Conservation (phyloP, 441 rosid species). For the Francoa sonchifolia region DNA sequence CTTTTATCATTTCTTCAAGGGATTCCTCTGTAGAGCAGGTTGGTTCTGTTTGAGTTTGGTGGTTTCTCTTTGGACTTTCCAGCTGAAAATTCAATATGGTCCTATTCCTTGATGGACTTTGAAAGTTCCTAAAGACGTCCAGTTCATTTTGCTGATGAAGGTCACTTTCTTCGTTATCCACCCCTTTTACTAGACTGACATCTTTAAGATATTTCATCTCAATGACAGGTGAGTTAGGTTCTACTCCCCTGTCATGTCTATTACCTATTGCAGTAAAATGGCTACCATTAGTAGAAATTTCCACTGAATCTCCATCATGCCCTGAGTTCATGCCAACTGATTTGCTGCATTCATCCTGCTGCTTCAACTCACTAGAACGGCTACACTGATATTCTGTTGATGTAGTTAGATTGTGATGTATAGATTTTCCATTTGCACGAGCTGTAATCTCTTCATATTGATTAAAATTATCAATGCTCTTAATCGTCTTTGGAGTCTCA, state of each 20-base stretch:
- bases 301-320: conserved; percentile 15
- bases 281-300: conserved; percentile 11
- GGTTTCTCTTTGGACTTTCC: conserved; percentile 17
- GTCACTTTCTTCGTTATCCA: conserved; percentile 14
- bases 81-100: conserved; percentile 12
- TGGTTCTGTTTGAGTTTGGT: conserved; percentile 15
- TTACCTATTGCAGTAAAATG: conserved; percentile 14
- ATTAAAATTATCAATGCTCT: conserved; percentile 9
- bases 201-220: conserved; percentile 11
- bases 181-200: conserved; percentile 8
- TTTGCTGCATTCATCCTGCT: conserved; percentile 17
- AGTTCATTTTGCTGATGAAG: conserved; percentile 14
- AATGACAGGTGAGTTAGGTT: conserved; percentile 11
- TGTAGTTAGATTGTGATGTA: conserved; percentile 23
- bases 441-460: conserved; percentile 16
- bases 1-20: conserved; percentile 22
- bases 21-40: conserved; percentile 17
- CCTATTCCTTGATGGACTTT: conserved; percentile 14
- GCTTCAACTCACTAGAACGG: conserved; percentile 20
- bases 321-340: conserved; percentile 16
- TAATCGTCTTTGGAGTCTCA: conserved; percentile 13
- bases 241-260: conserved; percentile 10
- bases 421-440: conserved; percentile 16
- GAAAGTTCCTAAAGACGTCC: conserved; percentile 11
- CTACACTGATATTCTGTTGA: conserved; percentile 12